A percentile compares a stretch with the other conserved stretches of the same genome.
phyloP scores from a whole-genome alignment of 2,329 filamentous ascomycete genomes.

The Diaporthe aspalathi region DNA sequence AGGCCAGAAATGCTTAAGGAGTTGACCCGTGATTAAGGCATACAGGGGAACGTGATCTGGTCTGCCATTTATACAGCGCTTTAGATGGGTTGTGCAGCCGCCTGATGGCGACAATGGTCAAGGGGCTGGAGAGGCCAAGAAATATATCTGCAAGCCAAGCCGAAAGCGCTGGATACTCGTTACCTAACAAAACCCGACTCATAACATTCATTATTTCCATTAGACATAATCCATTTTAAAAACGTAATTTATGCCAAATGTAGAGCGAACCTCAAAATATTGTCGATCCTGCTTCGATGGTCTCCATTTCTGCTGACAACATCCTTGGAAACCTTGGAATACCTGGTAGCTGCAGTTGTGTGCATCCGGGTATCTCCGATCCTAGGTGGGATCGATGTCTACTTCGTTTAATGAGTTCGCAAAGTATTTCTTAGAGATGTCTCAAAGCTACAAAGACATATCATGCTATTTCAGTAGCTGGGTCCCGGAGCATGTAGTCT shows the following conservation, averaged over 20 bases:
- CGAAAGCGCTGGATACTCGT: slow-evolving; percentile 3
- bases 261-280: background rate
- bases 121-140: slow-evolving; percentile 2
- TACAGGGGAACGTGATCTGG: background rate
- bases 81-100: background rate
- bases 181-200: slow-evolving; percentile 16
- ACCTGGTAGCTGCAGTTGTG: background rate
- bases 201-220: slow-evolving; percentile 17
- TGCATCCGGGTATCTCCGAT: background rate
- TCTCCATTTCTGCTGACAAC: background rate
- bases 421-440: background rate
- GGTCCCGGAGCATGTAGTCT: background rate
- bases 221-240: slow-evolving; percentile 25
- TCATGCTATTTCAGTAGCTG: background rate
- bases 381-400: background rate
- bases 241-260: slow-evolving; percentile 5
- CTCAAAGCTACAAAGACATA: background rate
- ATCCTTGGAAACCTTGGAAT: background rate
- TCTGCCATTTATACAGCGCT: slow-evolving; percentile 4
- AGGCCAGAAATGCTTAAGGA: background rate
- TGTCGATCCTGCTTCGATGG: background rate
- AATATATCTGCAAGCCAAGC: slow-evolving; percentile 20
- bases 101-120: background rate
- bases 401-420: background rate
- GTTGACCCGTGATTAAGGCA: background rate